Evolutionary conservation across 2,329 filamentous ascomycete genomes (phyloP).

Genomic region (Venturia carpophila): DNA sequence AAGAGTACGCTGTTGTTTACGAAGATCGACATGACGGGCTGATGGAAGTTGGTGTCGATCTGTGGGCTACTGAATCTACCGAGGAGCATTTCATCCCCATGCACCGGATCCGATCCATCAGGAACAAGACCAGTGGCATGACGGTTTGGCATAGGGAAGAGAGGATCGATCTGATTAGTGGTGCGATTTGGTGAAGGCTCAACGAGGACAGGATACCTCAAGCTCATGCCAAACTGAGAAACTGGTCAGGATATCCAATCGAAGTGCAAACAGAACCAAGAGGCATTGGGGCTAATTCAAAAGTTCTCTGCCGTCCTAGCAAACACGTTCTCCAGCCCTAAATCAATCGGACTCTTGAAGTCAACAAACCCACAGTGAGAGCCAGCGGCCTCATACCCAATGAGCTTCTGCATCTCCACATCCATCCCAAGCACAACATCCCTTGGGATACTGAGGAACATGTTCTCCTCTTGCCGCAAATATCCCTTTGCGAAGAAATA

Average conservation of each 20-base stretch:
- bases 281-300: not conserved
- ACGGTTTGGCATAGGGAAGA: slow-evolving; percentile 16
- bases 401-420: slow-evolving; percentile 27
- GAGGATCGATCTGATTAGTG: slow-evolving; percentile 19
- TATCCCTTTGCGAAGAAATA: slow-evolving; percentile 28
- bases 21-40: slow-evolving; percentile 16
- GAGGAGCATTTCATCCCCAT: slow-evolving; percentile 17
- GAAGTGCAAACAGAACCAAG: not conserved
- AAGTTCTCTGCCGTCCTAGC: slow-evolving; percentile 2
- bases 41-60: slow-evolving; percentile 15
- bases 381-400: slow-evolving; percentile 26
- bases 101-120: slow-evolving; percentile 13
- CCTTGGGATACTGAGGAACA: slow-evolving; percentile 28
- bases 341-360: not conserved
- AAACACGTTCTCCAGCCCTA: slow-evolving; percentile 9
- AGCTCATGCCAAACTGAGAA: no score
- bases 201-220: not conserved
- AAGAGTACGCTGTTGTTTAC: slow-evolving; percentile 16
- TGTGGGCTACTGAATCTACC: slow-evolving; percentile 5
- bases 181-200: not conserved
- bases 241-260: not conserved
- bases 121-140: slow-evolving; percentile 12
- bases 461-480: slow-evolving; percentile 31
- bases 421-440: slow-evolving; percentile 29
- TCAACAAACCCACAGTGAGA: slow-evolving; percentile 2